These are phyloP conservation scores for Hanseniaspora opuntiae DNA, from an alignment of 805 yeast genomes.

Conservation along the genomic window DNA sequence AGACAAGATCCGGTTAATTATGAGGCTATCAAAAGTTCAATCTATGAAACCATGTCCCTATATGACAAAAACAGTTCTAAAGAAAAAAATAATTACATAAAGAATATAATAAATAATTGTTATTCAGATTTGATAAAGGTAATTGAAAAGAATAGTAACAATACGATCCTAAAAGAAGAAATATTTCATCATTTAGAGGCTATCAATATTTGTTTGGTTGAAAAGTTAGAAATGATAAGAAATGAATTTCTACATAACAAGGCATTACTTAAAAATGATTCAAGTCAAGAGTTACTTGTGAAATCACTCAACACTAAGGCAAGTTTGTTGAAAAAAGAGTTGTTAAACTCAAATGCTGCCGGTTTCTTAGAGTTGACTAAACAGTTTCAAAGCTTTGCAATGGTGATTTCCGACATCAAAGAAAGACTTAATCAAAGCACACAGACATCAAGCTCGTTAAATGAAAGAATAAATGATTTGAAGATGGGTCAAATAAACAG, in stretches of 20 bases:
- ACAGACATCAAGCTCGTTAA: neutral
- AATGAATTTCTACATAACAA: neutral
- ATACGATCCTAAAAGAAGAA: neutral
- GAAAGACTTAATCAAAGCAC: constrained; percentile 7
- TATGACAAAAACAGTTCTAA: no score
- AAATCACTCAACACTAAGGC: neutral
- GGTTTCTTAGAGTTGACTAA: neutral
- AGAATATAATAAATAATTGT: no score
- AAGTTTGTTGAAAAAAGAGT: neutral
- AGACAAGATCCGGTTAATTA: neutral
- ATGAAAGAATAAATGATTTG: neutral
- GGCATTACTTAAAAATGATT: neutral
- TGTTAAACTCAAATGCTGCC: neutral
- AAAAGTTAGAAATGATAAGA: neutral
- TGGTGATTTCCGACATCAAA: constrained; percentile 13
- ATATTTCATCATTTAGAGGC: neutral
- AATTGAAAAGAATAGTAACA: neutral
- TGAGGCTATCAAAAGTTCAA: neutral
- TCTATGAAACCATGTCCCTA: no score
- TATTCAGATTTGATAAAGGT: no score
- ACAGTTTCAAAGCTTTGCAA: constrained; percentile 22
- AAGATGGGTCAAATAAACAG: constrained; percentile 10
- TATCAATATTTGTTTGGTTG: neutral
- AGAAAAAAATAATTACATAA: no score
- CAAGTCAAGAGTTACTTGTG: neutral